phyloP scores from a whole-genome alignment of 352 stramenopile species.

The Phytophthora sp. region DNA sequence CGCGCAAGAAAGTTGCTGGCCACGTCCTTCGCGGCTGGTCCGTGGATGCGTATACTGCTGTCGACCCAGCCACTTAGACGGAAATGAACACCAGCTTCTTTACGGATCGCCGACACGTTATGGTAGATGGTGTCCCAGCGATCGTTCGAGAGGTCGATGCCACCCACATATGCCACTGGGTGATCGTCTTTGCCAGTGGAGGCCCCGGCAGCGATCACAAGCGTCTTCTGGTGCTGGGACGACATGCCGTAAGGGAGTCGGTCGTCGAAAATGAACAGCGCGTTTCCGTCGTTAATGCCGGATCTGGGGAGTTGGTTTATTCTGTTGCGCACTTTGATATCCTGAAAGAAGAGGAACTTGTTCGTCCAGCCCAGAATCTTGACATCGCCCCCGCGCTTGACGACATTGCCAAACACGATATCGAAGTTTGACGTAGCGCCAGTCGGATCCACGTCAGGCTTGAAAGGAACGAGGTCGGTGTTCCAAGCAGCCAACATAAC shows the following conservation, averaged over 20 bases:
- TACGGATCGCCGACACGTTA: slow-evolving; percentile 45
- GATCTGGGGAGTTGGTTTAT: slow-evolving; percentile 46
- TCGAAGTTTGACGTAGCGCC: slow-evolving; percentile 46
- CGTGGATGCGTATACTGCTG: slow-evolving; percentile 47
- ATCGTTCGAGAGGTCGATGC: slow-evolving; percentile 56
- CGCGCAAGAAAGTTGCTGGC: slow-evolving; percentile 55
- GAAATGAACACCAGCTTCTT: slow-evolving; percentile 35
- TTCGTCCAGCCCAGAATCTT: slow-evolving; percentile 63
- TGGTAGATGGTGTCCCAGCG: slow-evolving; percentile 67
- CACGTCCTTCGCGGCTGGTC: slow-evolving; percentile 53
- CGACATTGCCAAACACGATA: slow-evolving; percentile 35
- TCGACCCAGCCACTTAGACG: slow-evolving; percentile 60
- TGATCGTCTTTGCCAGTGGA: slow-evolving; percentile 12
- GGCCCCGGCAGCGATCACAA: slow-evolving; percentile 32
- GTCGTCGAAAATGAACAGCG: slow-evolving; percentile 57
- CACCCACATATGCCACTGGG: slow-evolving; percentile 51
- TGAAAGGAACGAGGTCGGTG: slow-evolving; percentile 48
- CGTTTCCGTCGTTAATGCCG: slow-evolving; percentile 26
- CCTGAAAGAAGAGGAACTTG: slow-evolving; percentile 46
- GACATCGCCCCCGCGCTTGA: slow-evolving; percentile 44
- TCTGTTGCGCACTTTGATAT: slow-evolving; percentile 43
- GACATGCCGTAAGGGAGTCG: slow-evolving; percentile 41
- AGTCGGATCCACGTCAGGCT: slow-evolving; percentile 30
- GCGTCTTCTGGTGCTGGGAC: slow-evolving; percentile 59
- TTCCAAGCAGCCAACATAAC: slow-evolving; percentile 57